These are phyloP conservation scores for Arachnomyces sp. DNA, from an alignment of 2,329 filamentous ascomycete species.

Conservation along the genomic window DNA sequence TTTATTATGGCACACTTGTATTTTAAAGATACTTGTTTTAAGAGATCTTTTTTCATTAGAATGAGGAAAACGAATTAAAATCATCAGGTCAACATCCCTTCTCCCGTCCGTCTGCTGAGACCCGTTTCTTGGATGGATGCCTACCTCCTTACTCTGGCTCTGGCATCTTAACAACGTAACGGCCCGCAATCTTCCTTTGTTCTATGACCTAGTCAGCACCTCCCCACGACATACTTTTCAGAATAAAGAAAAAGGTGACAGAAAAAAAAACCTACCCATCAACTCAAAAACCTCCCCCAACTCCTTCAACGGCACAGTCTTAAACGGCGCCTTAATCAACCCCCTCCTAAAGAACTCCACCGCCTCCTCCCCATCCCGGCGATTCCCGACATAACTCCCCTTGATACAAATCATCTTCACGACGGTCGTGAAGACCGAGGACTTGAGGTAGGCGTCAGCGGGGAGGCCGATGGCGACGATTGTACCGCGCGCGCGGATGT, in stretches of 20 bases:
- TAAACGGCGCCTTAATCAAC: slow-evolving; percentile 78
- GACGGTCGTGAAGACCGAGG: slow-evolving; percentile 83
- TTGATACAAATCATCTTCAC: slow-evolving; percentile 86
- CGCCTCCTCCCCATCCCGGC: slow-evolving; percentile 78
- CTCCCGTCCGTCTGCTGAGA: too few species aligned
- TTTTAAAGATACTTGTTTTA: too few species aligned
- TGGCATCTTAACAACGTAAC: slow-evolving; percentile 39
- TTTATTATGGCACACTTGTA: too few species aligned
- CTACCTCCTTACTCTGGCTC: slow-evolving; percentile 12
- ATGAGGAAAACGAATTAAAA: too few species aligned
- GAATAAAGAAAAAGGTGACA: background rate
- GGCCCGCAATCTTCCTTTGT: slow-evolving; percentile 34
- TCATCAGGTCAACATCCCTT: background rate
- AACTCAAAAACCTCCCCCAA: slow-evolving; percentile 71
- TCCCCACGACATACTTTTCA: too few species aligned
- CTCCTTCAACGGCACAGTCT: slow-evolving; percentile 72
- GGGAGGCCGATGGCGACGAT: slow-evolving; percentile 88
- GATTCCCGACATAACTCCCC: slow-evolving; percentile 89
- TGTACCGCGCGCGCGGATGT: slow-evolving; percentile 72
- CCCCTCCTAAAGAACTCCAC: slow-evolving; percentile 82
- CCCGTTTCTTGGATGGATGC: too few species aligned
- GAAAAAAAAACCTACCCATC: slow-evolving; percentile 41
- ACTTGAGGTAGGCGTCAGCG: slow-evolving; percentile 66
- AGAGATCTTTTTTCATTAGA: too few species aligned
- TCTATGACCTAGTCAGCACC: slow-evolving; percentile 20